A percentile compares a stretch with the other conserved stretches of the same genome.
Conservation (phyloP, 768 basidiomycete species). For the Cystobasidium onofrii region DNA sequence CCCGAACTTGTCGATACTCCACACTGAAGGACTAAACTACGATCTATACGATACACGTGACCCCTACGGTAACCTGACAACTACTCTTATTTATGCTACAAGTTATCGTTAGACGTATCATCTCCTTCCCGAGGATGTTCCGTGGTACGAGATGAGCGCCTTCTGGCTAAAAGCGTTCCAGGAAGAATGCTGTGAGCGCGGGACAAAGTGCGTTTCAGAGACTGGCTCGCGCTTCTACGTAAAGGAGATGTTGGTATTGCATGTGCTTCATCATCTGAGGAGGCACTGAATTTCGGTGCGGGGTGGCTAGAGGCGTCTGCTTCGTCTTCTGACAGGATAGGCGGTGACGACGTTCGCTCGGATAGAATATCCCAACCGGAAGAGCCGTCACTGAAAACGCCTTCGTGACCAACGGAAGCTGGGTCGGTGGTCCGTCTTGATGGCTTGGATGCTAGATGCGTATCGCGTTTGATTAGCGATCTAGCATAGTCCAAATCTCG, state of each 20-base stretch:
- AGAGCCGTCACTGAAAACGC: neutral
- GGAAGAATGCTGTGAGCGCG: neutral
- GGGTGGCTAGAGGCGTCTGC: neutral
- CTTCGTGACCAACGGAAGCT: neutral
- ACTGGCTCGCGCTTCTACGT: neutral
- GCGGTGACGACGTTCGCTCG: constrained; percentile 17
- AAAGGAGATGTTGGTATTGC: neutral
- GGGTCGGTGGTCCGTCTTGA: neutral
- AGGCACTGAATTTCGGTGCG: neutral
- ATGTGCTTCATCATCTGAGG: neutral
- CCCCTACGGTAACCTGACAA: no score
- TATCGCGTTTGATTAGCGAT: constrained; percentile 62
- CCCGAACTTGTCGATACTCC: no score
- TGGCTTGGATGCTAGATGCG: neutral
- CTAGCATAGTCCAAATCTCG: constrained; percentile 91
- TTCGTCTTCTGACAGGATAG: constrained; percentile 2
- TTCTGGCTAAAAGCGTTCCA: neutral
- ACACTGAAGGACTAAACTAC: neutral
- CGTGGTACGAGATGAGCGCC: neutral
- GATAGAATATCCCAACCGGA: constrained; percentile 23
- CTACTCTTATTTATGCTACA: neutral
- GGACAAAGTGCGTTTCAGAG: neutral
- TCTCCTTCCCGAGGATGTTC: neutral
- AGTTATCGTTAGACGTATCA: neutral
- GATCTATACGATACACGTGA: neutral